Conservation (phyloP, 1,284 basidiomycete species). For the Butyriboletus appendiculatus region DNA sequence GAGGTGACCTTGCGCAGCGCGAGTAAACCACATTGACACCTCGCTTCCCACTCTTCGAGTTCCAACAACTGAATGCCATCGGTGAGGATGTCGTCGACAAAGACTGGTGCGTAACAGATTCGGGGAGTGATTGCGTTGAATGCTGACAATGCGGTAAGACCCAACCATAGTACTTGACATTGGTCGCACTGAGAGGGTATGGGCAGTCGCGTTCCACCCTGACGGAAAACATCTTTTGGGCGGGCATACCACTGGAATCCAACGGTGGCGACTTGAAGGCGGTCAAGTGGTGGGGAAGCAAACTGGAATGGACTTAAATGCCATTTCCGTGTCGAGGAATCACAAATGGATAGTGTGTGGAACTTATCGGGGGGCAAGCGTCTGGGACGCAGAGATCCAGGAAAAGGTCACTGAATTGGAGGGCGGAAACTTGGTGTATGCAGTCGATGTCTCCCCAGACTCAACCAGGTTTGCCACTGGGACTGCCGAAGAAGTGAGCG, state of each 20-base stretch:
- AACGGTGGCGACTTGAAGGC: not conserved
- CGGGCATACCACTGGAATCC: accelerated
- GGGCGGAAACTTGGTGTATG: not conserved
- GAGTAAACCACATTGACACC: not conserved
- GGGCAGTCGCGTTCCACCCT: not conserved
- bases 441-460: not conserved
- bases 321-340: not conserved
- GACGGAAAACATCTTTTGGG: not conserved
- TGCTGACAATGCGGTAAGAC: too few relatives aligned
- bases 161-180: not conserved
- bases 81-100: too few relatives aligned
- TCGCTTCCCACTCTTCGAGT: not conserved
- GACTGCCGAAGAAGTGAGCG: not conserved
- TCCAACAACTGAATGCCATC: too few relatives aligned
- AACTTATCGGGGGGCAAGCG: not conserved
- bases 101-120: too few relatives aligned
- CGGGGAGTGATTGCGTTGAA: too few relatives aligned
- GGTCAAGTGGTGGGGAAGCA: not conserved
- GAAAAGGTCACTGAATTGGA: not conserved
- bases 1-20: too few relatives aligned
- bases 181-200: not conserved
- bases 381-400: not conserved
- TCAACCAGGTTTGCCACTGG: not conserved
- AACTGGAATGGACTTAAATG: accelerated
- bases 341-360: not conserved